These are phyloP conservation scores for Drechslera avenae DNA, from an alignment of 2,329 filamentous ascomycete genomes.

Conservation along the genomic window DNA sequence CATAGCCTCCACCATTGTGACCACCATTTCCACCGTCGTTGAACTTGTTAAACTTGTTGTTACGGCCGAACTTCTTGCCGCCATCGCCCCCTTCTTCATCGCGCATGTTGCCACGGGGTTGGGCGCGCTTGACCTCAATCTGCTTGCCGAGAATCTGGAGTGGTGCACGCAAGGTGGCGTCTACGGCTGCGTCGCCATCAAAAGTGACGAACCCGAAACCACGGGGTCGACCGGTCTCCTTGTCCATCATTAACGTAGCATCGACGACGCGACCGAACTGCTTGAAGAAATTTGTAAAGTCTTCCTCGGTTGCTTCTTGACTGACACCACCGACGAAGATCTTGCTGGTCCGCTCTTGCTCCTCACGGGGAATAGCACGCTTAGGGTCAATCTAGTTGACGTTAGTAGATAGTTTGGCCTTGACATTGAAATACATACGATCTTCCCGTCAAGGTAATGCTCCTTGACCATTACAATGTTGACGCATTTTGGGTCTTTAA, in stretches of 20 bases:
- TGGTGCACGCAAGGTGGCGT: conserved; percentile 81
- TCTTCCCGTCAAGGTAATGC: conserved; percentile 96
- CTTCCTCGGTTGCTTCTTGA: conserved; percentile 93
- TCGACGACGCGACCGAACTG: conserved; percentile 96
- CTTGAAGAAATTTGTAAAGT: conserved; percentile 96
- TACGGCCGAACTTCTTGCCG: conserved; percentile 50
- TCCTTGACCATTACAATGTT: conserved; percentile 99
- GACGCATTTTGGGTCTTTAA: conserved; percentile 95
- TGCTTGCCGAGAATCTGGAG: conserved; percentile 94
- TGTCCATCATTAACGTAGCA: conserved; percentile 99
- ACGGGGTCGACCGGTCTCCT: conserved; percentile 94
- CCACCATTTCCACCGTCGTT: conserved; percentile 49
- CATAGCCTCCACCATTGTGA: conserved; percentile 50
- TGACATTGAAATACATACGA: conserved; percentile 66
- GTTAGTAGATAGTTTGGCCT: conserved; percentile 25
- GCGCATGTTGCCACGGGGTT: conserved; percentile 90
- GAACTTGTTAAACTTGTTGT: conserved; percentile 46
- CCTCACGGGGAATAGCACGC: conserved; percentile 92
- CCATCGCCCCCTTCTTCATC: conserved; percentile 81
- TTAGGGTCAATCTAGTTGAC: conserved; percentile 87
- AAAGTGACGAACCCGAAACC: conserved; percentile 99
- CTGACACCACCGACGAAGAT: conserved; percentile 98
- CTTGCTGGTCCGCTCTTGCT: conserved; percentile 97
- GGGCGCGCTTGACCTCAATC: conserved; percentile 98
- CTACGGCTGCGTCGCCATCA: conserved; percentile 92